Base-by-base conservation (phyloP, 1,139 yeast genomes). In the Meyerozyma guilliermondii region DNA sequence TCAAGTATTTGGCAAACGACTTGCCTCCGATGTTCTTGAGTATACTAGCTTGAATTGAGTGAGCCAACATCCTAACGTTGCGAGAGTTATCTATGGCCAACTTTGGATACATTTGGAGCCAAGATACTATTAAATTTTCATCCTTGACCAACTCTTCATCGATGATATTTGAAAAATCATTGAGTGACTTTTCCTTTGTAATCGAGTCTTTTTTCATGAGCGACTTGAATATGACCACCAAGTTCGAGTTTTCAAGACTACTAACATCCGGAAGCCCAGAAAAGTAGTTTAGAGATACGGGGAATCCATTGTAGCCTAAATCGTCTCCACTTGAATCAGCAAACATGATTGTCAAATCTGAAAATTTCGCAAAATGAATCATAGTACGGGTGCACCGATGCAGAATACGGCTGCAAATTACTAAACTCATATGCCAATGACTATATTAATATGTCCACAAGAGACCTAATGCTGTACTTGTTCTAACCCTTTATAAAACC, bases 101-200 rank as follows among this genome's bases (percentile, higher is more conserved):
- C 54, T 88, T 87, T 1, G 96, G 84, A 54, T 87, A 91, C 36
- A 87, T 52, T 58, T 87, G 95, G 28, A 86, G 71, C 95, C 96
- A 89, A 3, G 88, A 74, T 7, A 77, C 65, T 7, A 81, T 55
- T 2, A 76, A 73, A 46, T 77, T 51, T 39, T 83, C 83, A 47
- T 79, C 76, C 14, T 54, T 55, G 8, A 57, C 54, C 4, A 16
- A n/a, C 5, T 16, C 24, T 17, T 16, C 36, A n/a, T 33, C 36
- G 17, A 33, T 33, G 17, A 33, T 11, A 7, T 17, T 17, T 14
- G 16, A 46, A 28, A 91, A 63, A 33, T 87, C 95, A 9, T 53
- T 61, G 29, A 88, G 65, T 0, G 95, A 89, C 55, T 83, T 86
- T 53, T 88, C 96, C 56, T 83, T 86, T 0, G 98, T 92, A 18